A percentile compares a stretch with the other conserved stretches of the same genome.
Evolutionary conservation across 2,329 filamentous ascomycete genomes (phyloP).

Genomic region (Alternaria burnsii): DNA sequence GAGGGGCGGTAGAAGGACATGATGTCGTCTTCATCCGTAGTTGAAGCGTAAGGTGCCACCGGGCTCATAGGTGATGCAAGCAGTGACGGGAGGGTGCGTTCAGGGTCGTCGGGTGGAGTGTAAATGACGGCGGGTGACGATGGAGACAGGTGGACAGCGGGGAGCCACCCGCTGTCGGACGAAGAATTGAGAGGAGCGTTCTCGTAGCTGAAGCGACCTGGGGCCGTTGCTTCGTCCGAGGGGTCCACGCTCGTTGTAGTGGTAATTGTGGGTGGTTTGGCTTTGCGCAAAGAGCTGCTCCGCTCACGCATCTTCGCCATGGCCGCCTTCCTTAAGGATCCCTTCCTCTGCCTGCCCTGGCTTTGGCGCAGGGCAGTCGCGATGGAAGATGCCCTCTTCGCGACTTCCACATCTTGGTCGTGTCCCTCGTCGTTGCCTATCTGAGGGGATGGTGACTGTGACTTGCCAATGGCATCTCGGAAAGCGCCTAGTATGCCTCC

Average conservation of each 20-base stretch:
- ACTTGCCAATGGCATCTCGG: conserved; percentile 19
- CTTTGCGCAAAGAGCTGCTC: conserved; percentile 40
- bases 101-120: conserved; percentile 6
- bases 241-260: conserved; percentile 29
- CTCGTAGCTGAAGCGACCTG: conserved; percentile 52
- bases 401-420: conserved; percentile 39
- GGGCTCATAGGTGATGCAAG: conserved; percentile 57
- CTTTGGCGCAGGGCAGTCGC: conserved; percentile 57
- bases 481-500: conserved; percentile 70
- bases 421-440: conserved; percentile 26
- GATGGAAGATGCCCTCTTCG: conserved; percentile 33
- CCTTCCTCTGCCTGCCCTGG: conserved; percentile 72
- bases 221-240: conserved; percentile 28
- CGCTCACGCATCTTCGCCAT: conserved; percentile 65
- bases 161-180: conserved; percentile 41
- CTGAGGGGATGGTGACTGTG: conserved; percentile 47
- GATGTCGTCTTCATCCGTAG: conserved; percentile 84
- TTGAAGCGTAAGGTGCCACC: conserved; percentile 71
- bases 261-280: conserved; percentile 27
- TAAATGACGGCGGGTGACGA: conserved; percentile 19
- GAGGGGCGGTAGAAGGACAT: conserved; percentile 65
- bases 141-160: conserved; percentile 25
- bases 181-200: conserved; percentile 45
- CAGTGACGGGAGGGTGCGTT: conserved; percentile 46
- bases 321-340: conserved; percentile 87